These are phyloP conservation scores for Rhodotorula taiwanensis DNA, from an alignment of 768 basidiomycete species.

Conservation along the genomic window DNA sequence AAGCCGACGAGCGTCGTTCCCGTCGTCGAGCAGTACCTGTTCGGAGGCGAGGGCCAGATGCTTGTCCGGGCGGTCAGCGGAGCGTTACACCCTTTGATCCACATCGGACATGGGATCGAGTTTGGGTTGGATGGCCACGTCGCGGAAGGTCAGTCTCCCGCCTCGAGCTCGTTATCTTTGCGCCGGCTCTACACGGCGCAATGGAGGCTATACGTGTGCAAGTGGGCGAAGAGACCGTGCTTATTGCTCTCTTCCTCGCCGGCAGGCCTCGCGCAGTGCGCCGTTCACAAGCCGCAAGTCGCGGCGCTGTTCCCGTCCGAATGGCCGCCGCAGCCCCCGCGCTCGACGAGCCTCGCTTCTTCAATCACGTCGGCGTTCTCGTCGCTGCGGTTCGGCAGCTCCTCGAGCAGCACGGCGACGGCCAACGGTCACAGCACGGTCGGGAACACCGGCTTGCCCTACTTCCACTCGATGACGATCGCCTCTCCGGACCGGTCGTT, in stretches of 20 bases:
- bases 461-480: slow-evolving; percentile 10
- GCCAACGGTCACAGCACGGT: too few species aligned
- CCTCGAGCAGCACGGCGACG: slow-evolving; percentile 1
- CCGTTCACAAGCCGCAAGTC: slow-evolving; percentile 20
- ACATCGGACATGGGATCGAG: slow-evolving; percentile 40
- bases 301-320: slow-evolving; percentile 28
- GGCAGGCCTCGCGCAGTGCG: slow-evolving; percentile 36
- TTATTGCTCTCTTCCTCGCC: too few species aligned
- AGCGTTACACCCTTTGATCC: slow-evolving; percentile 39
- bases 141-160: slow-evolving; percentile 31
- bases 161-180: background rate
- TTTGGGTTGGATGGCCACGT: slow-evolving; percentile 38
- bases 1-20: slow-evolving; percentile 17
- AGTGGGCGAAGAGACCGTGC: too few species aligned
- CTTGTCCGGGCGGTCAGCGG: slow-evolving; percentile 36
- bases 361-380: slow-evolving; percentile 32
- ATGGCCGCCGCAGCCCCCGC: slow-evolving; percentile 31
- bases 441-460: slow-evolving; percentile 4
- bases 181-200: background rate
- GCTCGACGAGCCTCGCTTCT: slow-evolving; percentile 8
- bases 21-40: slow-evolving; percentile 38
- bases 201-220: too few species aligned
- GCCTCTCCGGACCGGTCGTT: slow-evolving; percentile 18
- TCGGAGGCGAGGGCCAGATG: slow-evolving; percentile 36
- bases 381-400: slow-evolving; percentile 9